Evolutionary conservation across 2,329 filamentous ascomycete genomes (phyloP), one percentile per base, ranked within the genome.

Genomic region (Pyricularia grisea): DNA sequence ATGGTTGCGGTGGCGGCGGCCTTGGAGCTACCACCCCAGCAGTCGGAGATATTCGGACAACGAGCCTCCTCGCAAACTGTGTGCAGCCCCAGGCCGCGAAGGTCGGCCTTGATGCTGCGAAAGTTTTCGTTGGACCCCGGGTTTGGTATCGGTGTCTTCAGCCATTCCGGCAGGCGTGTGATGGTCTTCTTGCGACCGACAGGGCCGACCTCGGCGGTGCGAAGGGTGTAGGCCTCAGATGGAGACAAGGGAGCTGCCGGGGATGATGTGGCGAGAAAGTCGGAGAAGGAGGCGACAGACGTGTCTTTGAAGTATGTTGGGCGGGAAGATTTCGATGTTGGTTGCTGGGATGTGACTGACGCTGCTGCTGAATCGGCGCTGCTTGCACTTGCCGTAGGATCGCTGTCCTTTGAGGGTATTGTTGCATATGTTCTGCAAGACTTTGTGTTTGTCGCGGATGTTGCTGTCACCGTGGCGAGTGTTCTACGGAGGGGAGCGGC

Each of bases 41-140:
- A 99, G 78, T 98, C 94, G 72, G 91, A 93, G 71, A 99, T 97
- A 80, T 99, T 99, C 71, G 95, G 95, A 80, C 95, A 99, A 73
- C 93, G 88, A 1, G 95, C 95, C 82, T 99, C 95, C 81, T 99
- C 95, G 80, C 95, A 99, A 20, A 99, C 95, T 4, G 95, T 99
- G 79, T 97, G 94, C 69, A 99, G 83, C 70, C 92, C 91, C 70
- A 99, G 81, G 0, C 95, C 95, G 50, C 95, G 88, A 73, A 99
- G 82, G 79, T 99, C 95, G 72, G 91, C 89, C 84, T 97, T 97
- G 79, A 99, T 97, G 76, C 92, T 92, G 82, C 96, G 96, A 84
- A 90, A 97, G 81, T 96, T 96, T 69, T 83, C 80, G 77, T 88
- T 91, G 71, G 90, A 90, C 14, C 88, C 88, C 0, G 95, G 74